Evolutionary conservation across 768 basidiomycete species (phyloP), one percentile per base, ranked within the genome.

Genomic region (Lactarius pseudohatsudake): DNA sequence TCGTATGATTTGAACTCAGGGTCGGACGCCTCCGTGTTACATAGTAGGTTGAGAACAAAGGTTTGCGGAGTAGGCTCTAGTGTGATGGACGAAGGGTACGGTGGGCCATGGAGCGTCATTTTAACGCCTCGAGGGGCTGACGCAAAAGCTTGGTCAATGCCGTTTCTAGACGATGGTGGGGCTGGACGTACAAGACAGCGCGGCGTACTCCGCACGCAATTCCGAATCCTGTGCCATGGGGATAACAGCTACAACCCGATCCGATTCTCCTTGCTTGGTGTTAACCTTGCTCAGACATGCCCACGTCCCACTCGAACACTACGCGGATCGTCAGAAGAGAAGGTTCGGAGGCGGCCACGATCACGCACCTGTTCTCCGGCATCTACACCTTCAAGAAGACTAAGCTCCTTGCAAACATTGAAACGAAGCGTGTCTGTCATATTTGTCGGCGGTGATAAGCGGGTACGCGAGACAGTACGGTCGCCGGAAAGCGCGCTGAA

Each of bases 221-320:
- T 62, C 66, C 13, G 74, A 71, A 0, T 75, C 75, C 67, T 81
- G 79, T 10, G 86, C 90, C 36, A 94, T 72, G n/a, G 91, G 87
- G 62, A 95, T 85, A n/a, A 93, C 90, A 36, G 85, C 79, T 32
- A 86, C 79, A 72, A 95, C 76, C 59, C 91, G 83, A 69, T 91
- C 88, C 2, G 78, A 62, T 47, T 26, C 75, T 26, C 78, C 81
- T 1, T 74, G 70, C 75, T 90, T 92, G 40, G 80, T 82, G 1
- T 26, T 26, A 26, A 26, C 26, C 71, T 83, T 84, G 4, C 85
- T 88, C 36, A 93, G 78, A 76, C 94, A 96, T 58, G 86, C 90
- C 71, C 87, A 81, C 57, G 91, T 90, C 28, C 86, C 89, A 26
- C 74, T 62, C 22, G 82, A 75, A 77, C 92, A 94, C 92, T 94